Base-by-base conservation (phyloP, 2,329 filamentous ascomycete genomes). In the Botrytis tulipae region DNA sequence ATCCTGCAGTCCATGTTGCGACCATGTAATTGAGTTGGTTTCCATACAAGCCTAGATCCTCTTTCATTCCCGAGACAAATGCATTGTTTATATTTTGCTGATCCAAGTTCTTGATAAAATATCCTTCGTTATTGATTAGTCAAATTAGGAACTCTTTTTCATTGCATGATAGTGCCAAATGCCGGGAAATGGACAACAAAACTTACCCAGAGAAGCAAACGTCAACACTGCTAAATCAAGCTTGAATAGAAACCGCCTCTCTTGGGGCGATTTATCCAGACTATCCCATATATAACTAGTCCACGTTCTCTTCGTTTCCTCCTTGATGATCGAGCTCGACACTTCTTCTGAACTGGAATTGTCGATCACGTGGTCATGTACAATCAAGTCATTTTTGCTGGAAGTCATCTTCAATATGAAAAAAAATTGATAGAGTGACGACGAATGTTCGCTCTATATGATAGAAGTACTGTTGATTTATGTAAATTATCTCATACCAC, bases 71-170 rank as follows among this genome's bases (percentile, higher is more conserved):
- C 35, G 83, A 84, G 7, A 85, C 83, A 74, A 84, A 86, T 12
- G 84, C 83, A 79, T 84, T 85, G 75, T 82, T 85, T 62, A 85
- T 82, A 68, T 85, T 85, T 14, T 81, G 75, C 60, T 84, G 84
- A 73, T 85, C 82, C 1, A 87, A 79, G 68, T 86, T 84, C 73
- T 87, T 87, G 76, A 87, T 85, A 73, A 87, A 85, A 73, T 86
- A 87, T 0, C 84, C 84, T 85, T 65, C 25, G 59, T 29, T 12
- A 59, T 25, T 59, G 32, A 46, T 62, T 46, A 12, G 48, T 46
- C 57, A 62, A 48, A 44, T 42, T 66, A n/a, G 73, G 54, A 37
- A 70, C 22, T 40, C 65, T 69, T 35, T 35, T 42, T 40, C 10
- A n/a, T 63, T 10, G 10, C 14, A 29, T 54, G 32, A 54, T 18